Percentiles rank a stretch among this genome's conserved stretches.
phyloP scores from a whole-genome alignment of 108 stramenopile genomes.

The Pseudonitzschia delicatissima region DNA sequence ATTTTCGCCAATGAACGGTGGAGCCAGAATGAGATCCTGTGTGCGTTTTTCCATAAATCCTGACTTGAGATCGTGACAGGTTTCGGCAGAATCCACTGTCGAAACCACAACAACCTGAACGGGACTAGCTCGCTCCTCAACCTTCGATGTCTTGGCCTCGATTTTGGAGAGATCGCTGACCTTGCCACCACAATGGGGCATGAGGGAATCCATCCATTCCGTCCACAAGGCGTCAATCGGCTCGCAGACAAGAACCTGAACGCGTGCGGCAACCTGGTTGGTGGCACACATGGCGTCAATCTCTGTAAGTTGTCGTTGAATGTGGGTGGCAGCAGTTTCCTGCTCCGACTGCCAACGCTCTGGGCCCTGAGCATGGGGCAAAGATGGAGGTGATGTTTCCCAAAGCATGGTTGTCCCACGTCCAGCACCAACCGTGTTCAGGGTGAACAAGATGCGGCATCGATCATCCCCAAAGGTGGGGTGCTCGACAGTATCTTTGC shows the following conservation, averaged over 20 bases:
- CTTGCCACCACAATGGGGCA: conserved; percentile 77
- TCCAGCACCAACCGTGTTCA: conserved; percentile 85
- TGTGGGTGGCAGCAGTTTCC: conserved; percentile 80
- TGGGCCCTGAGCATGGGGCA: conserved; percentile 52
- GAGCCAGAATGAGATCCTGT: conserved; percentile 78
- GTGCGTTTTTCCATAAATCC: conserved; percentile 86
- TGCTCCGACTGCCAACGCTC: conserved; percentile 81
- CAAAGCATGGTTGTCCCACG: conserved; percentile 81
- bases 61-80: conserved; percentile 82
- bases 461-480: conserved; percentile 46
- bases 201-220: conserved; percentile 82
- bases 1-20: conserved; percentile 64
- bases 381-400: conserved; percentile 74
- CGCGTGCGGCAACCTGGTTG: conserved; percentile 74
- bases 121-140: conserved; percentile 82
- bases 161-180: conserved; percentile 42
- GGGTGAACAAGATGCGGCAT: conserved; percentile 76
- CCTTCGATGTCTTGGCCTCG: conserved; percentile 28
- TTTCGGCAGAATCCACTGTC: conserved; percentile 72
- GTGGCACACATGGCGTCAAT: conserved; percentile 87
- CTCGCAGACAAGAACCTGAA: conserved; percentile 83
- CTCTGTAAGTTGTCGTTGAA: conserved; percentile 77
- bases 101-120: conserved; percentile 83
- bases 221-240: conserved; percentile 81
- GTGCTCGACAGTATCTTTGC: conserved; percentile 2